Conservation (phyloP, 2,329 filamentous ascomycete genomes). For the Xylaria polymorpha region DNA sequence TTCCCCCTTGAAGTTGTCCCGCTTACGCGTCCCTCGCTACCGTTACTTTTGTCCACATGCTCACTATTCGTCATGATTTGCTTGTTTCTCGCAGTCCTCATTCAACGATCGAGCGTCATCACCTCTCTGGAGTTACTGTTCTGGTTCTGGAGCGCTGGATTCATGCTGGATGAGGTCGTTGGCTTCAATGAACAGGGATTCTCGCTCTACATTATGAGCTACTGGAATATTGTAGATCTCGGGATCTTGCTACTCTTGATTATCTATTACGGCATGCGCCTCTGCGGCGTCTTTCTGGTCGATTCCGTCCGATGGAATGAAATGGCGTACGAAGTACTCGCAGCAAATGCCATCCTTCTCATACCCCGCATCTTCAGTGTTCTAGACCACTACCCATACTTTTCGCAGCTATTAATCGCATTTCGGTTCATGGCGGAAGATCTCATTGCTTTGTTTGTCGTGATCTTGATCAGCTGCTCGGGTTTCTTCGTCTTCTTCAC, state of each 20-base stretch:
- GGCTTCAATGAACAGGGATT: constrained; percentile 98
- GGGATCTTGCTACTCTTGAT: constrained; percentile 88
- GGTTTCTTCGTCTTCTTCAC: constrained; percentile 97
- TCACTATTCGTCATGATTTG: constrained; percentile 87
- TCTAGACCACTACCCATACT: constrained; percentile 94
- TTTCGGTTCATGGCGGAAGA: constrained; percentile 95
- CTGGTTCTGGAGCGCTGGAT: constrained; percentile 98
- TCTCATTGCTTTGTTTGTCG: constrained; percentile 82
- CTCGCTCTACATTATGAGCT: constrained; percentile 95
- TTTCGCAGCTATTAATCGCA: constrained; percentile 92
- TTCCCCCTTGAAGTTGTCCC: constrained; percentile 89
- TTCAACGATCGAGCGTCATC: constrained; percentile 80
- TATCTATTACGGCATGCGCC: constrained; percentile 87
- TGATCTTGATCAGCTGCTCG: constrained; percentile 89
- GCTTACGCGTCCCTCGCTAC: constrained; percentile 90
- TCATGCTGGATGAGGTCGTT: constrained; percentile 95
- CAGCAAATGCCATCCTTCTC: constrained; percentile 87
- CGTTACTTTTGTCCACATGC: constrained; percentile 89
- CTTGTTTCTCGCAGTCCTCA: constrained; percentile 85
- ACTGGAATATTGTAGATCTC: constrained; percentile 96
- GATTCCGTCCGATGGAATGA: constrained; percentile 80
- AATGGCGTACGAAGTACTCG: constrained; percentile 93
- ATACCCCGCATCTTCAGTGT: constrained; percentile 93
- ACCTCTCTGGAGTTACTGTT: constrained; percentile 88
- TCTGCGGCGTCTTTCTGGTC: constrained; percentile 87